Evolutionary conservation across 2,329 filamentous ascomycete genomes (phyloP).

Genomic region (Byssoonygena ceratinophila): DNA sequence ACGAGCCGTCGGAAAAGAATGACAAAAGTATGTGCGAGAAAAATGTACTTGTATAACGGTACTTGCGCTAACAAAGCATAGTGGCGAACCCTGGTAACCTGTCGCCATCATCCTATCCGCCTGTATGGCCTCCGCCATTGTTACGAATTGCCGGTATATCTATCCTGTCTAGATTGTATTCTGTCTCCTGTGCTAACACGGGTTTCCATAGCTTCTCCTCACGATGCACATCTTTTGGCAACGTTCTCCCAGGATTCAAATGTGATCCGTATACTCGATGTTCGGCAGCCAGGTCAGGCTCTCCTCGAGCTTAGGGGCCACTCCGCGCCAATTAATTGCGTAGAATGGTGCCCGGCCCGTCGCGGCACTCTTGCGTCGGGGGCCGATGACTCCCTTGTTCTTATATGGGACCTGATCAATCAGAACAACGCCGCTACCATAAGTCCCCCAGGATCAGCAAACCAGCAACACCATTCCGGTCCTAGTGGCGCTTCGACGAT

Average conservation of each 20-base stretch:
- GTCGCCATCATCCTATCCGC: constrained; percentile 48
- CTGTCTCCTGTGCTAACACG: constrained; percentile 13
- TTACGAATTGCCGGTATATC: constrained; percentile 35
- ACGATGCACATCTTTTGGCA: constrained; percentile 90
- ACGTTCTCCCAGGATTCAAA: constrained; percentile 92
- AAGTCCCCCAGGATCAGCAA: constrained; percentile 15
- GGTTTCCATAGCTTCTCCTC: constrained; percentile 59
- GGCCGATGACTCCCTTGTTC: constrained; percentile 79
- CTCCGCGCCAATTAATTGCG: constrained; percentile 71
- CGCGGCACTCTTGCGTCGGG: constrained; percentile 84
- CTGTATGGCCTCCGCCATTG: constrained; percentile 49
- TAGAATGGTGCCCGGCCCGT: constrained; percentile 87
- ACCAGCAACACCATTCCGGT: constrained; percentile 8
- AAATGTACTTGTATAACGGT: neutral
- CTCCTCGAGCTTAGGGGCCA: constrained; percentile 88
- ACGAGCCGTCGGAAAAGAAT: constrained; percentile 86
- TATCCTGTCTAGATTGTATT: neutral
- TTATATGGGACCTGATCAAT: constrained; percentile 88
- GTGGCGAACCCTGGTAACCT: constrained; percentile 45
- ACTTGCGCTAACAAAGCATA: constrained; percentile 13
- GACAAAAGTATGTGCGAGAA: constrained; percentile 45
- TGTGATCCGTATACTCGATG: constrained; percentile 86
- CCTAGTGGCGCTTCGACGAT: constrained; percentile 23
- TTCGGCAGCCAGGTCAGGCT: constrained; percentile 89
- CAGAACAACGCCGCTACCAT: constrained; percentile 44